phyloP scores from a whole-genome alignment of 805 yeast genomes.

The Metschnikowia bowlesiae region DNA sequence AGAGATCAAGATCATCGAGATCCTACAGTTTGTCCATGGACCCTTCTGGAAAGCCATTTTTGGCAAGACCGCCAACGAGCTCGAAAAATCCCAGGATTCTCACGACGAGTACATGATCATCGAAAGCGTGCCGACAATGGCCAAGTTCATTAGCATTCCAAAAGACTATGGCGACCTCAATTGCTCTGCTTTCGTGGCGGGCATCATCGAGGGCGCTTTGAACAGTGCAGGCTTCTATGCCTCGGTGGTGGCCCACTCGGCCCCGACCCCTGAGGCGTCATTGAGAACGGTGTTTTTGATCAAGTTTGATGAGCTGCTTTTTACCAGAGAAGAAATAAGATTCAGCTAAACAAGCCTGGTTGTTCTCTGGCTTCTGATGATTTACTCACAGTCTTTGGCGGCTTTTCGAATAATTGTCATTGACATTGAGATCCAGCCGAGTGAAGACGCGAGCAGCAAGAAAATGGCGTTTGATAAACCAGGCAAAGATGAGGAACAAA shows the following conservation, averaged over 20 bases:
- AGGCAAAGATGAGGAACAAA: too few species aligned
- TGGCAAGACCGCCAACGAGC: slow-evolving; percentile 67
- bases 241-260: slow-evolving; percentile 77
- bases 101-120: slow-evolving; percentile 73
- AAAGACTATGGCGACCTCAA: slow-evolving; percentile 72
- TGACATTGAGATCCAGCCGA: too few species aligned
- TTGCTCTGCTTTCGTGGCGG: slow-evolving; percentile 81
- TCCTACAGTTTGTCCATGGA: slow-evolving; percentile 67
- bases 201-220: slow-evolving; percentile 76
- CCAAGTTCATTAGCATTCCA: slow-evolving; percentile 74
- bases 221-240: slow-evolving; percentile 72
- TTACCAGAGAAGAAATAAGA: slow-evolving; percentile 50
- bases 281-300: slow-evolving; percentile 71
- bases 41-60: slow-evolving; percentile 70
- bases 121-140: slow-evolving; percentile 66
- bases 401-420: too few species aligned
- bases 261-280: slow-evolving; percentile 55
- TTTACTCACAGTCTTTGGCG: too few species aligned
- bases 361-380: neutral
- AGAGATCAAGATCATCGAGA: slow-evolving; percentile 61
- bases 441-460: too few species aligned
- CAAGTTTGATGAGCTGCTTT: slow-evolving; percentile 58
- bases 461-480: too few species aligned
- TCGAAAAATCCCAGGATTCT: slow-evolving; percentile 69
- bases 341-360: slow-evolving; percentile 16